These are phyloP conservation scores for Chaetomium olivaceum DNA, from an alignment of 2,329 filamentous ascomycete genomes.

Conservation along the genomic window DNA sequence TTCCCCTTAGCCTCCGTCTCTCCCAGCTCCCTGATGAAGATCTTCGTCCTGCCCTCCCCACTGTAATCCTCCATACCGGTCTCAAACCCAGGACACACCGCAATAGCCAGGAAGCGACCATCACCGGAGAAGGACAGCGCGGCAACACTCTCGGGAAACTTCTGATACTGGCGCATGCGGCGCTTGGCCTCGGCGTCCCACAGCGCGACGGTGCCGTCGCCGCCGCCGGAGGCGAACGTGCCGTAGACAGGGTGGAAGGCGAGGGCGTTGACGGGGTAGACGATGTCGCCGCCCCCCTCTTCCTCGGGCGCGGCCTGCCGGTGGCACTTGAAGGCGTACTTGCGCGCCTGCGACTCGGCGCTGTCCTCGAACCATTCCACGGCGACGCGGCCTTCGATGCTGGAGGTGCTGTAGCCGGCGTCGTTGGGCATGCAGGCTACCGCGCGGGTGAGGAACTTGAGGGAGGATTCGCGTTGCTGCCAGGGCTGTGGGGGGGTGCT, in stretches of 20 bases:
- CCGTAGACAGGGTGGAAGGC: slow-evolving; percentile 82
- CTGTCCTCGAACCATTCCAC: slow-evolving; percentile 98
- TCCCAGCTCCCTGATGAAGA: slow-evolving; percentile 80
- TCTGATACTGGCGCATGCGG: slow-evolving; percentile 85
- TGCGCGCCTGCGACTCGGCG: slow-evolving; percentile 81
- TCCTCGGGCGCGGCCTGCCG: slow-evolving; percentile 68
- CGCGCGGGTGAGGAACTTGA: slow-evolving; percentile 94
- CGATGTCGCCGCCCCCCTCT: slow-evolving; percentile 70
- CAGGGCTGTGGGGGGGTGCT: slow-evolving; percentile 64
- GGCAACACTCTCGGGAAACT: slow-evolving; percentile 76
- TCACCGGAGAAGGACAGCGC: slow-evolving; percentile 75
- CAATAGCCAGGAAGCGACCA: slow-evolving; percentile 77
- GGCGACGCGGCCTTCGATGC: slow-evolving; percentile 91
- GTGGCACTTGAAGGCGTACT: slow-evolving; percentile 99
- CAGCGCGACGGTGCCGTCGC: slow-evolving; percentile 86
- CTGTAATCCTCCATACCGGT: slow-evolving; percentile 78
- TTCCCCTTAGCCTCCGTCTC: slow-evolving; percentile 90
- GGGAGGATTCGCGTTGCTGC: slow-evolving; percentile 89
- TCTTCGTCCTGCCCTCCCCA: slow-evolving; percentile 70
- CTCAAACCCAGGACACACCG: slow-evolving; percentile 83
- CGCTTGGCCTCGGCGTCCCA: slow-evolving; percentile 93
- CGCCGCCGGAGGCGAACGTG: slow-evolving; percentile 86
- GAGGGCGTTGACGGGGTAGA: slow-evolving; percentile 88
- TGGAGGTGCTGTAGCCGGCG: slow-evolving; percentile 85
- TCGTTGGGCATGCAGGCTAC: slow-evolving; percentile 97